Percentiles rank a stretch among this genome's conserved stretches.
These are phyloP conservation scores for Saposhnikovia divaricata DNA, from an alignment of 129 eudicot genomes.

Conservation along the genomic window DNA sequence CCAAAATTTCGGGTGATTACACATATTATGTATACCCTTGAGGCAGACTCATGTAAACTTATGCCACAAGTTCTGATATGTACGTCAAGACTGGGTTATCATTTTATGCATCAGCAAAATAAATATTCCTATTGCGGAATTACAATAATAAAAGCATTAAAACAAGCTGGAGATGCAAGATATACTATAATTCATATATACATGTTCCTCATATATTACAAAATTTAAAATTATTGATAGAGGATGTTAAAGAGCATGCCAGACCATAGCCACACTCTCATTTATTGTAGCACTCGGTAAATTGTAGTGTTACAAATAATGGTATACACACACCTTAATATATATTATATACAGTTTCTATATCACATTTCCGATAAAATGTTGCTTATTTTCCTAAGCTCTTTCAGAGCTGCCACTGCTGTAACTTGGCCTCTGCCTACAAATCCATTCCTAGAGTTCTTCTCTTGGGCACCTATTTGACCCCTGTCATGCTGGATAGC, in stretches of 20 bases:
- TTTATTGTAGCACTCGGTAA: background rate
- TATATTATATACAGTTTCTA: background rate
- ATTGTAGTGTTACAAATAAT: background rate
- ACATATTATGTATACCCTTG: no score
- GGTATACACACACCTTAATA: constrained; percentile 18
- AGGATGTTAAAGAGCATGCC: background rate
- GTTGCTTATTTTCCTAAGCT: constrained; percentile 88
- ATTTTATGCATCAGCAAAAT: background rate
- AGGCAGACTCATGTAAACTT: no score
- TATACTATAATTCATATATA: background rate
- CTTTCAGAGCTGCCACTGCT: constrained; percentile 80
- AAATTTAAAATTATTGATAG: background rate
- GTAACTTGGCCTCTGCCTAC: constrained; percentile 84
- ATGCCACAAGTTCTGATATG: background rate
- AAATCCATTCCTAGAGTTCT: constrained; percentile 47
- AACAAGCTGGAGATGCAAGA: background rate
- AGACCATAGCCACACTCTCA: background rate
- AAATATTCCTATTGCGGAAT: no score
- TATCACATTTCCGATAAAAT: constrained; percentile 68
- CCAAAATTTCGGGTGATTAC: no score
- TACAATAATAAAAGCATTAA: background rate
- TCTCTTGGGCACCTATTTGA: constrained; percentile 39
- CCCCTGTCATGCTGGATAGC: constrained; percentile 64
- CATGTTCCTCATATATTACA: background rate
- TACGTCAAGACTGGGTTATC: background rate